Conservation (phyloP, 2,329 filamentous ascomycete genomes). For the Botrytis byssoidea region DNA sequence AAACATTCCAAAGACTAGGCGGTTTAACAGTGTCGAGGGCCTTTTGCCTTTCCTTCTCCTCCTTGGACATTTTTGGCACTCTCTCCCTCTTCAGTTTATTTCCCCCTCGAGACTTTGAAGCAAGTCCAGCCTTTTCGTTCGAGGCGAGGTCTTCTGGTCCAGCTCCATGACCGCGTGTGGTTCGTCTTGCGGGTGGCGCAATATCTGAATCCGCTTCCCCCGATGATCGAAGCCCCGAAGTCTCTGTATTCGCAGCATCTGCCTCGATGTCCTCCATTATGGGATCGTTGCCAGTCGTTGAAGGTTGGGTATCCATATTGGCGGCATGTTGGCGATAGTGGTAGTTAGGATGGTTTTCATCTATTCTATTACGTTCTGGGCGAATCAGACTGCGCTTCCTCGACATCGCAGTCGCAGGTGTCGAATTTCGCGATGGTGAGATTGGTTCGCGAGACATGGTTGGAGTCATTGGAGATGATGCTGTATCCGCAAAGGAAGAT, state of each 20-base stretch:
- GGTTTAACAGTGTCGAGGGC: constrained; percentile 66
- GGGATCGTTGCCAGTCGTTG: constrained; percentile 88
- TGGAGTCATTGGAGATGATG: constrained; percentile 45
- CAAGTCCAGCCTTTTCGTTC: constrained; percentile 33
- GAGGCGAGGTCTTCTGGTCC: constrained; percentile 29
- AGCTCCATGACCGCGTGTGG: constrained; percentile 26
- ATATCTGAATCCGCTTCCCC: constrained; percentile 36
- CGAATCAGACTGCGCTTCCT: constrained; percentile 87
- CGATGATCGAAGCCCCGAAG: constrained; percentile 36
- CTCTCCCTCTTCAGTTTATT: constrained; percentile 43
- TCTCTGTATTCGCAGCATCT: constrained; percentile 34
- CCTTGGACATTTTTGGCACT: constrained; percentile 65
- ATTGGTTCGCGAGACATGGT: constrained; percentile 53
- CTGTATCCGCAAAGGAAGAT: constrained; percentile 59
- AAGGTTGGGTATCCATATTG: constrained; percentile 86
- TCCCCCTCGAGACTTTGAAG: constrained; percentile 31
- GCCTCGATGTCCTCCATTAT: constrained; percentile 75
- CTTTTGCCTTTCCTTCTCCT: constrained; percentile 57
- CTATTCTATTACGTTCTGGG: constrained; percentile 83
- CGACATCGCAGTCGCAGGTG: constrained; percentile 43
- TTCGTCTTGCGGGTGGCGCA: constrained; percentile 32
- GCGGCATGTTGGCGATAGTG: constrained; percentile 93
- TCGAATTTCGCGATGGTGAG: constrained; percentile 27
- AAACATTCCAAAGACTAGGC: constrained; percentile 90
- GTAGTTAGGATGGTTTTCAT: constrained; percentile 88